Percentiles rank a stretch among this genome's conserved stretches.
phyloP scores from a whole-genome alignment of 352 stramenopile species.

The Pythium myriotylum region DNA sequence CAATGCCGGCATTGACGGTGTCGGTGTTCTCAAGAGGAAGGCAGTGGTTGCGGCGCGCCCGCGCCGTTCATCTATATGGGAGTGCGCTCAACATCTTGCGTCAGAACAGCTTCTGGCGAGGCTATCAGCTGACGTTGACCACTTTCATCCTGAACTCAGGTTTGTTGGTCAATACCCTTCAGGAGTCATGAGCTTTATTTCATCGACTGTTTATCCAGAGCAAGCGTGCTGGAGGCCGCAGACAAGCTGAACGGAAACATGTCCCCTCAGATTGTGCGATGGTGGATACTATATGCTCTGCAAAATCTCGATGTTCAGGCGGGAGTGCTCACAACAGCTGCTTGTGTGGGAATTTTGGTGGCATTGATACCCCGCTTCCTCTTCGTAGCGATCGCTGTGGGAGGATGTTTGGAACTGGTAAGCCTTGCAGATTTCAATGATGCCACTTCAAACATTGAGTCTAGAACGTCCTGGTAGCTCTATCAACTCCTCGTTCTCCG shows the following conservation, averaged over 20 bases:
- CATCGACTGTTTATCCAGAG: background rate
- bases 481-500: conserved; percentile 1
- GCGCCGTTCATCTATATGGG: too few relatives aligned
- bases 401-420: too few relatives aligned
- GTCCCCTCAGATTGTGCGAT: background rate
- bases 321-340: too few relatives aligned
- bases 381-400: too few relatives aligned
- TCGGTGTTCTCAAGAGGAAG: too few relatives aligned
- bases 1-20: too few relatives aligned
- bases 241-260: background rate
- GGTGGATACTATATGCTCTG: conserved; percentile 1
- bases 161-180: conserved; percentile 2
- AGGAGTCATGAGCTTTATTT: background rate
- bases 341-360: background rate
- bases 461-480: background rate
- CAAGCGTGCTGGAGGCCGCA: background rate
- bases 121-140: too few relatives aligned
- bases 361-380: background rate
- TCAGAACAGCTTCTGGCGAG: too few relatives aligned
- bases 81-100: too few relatives aligned
- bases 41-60: too few relatives aligned
- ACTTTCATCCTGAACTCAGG: background rate
- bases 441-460: too few relatives aligned
- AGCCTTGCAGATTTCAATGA: too few relatives aligned
- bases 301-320: background rate